Conservation (phyloP, 176 grass and related monocot genomes). For the Bonia amplexicaulis region DNA sequence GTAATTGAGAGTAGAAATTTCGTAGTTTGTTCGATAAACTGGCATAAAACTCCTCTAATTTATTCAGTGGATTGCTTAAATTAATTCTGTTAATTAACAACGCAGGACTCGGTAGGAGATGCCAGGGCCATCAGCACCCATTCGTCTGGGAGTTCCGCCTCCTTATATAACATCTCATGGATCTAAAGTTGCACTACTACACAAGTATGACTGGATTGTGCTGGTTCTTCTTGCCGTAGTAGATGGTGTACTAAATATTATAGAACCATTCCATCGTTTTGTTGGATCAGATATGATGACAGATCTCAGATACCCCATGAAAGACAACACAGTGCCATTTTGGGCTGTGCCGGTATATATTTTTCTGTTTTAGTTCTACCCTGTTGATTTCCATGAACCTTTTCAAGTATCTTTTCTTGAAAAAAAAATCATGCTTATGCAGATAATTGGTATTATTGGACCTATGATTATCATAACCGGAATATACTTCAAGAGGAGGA, state of each 20-base stretch:
- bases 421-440: conserved; percentile 12
- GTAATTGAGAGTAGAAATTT: not conserved
- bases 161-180: conserved; percentile 54
- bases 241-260: conserved; percentile 66
- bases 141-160: conserved; percentile 24
- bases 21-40: not conserved
- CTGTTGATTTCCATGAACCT: conserved; percentile 14
- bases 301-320: conserved; percentile 77
- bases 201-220: conserved; percentile 74
- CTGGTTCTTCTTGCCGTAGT: conserved; percentile 48
- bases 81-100: not conserved
- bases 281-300: conserved; percentile 71
- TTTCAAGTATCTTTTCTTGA: conserved; percentile 2
- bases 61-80: not conserved
- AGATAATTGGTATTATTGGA: conserved; percentile 61
- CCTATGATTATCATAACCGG: conserved; percentile 53
- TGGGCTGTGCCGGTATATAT: conserved; percentile 73
- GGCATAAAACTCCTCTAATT: not conserved
- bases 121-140: conserved; percentile 22
- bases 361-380: conserved; percentile 5
- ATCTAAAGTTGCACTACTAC: conserved; percentile 46
- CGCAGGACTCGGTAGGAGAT: conserved; percentile 16
- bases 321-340: conserved; percentile 75
- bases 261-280: conserved; percentile 85
- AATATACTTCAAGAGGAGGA: conserved; percentile 70